Conservation (phyloP, 2,329 filamentous ascomycete genomes). For the Apiospora koreana region DNA sequence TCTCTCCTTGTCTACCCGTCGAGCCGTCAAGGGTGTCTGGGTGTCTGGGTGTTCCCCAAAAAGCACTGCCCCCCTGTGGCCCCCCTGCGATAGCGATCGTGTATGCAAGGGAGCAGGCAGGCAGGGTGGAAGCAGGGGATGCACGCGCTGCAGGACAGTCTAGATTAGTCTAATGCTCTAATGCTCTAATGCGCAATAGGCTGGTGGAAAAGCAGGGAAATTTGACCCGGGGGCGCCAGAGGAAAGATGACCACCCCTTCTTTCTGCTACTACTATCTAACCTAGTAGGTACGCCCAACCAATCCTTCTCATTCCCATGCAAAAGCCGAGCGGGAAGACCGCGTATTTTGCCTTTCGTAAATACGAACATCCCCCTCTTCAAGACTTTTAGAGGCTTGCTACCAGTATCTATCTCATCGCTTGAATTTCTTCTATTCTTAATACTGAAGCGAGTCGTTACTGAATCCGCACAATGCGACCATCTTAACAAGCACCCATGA, state of each 20-base stretch:
- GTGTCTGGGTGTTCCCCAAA: too few species aligned
- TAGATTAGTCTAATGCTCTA: background rate
- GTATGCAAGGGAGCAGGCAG: constrained; percentile 5
- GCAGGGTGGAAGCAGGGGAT: too few species aligned
- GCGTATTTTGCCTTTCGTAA: background rate
- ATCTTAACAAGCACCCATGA: background rate
- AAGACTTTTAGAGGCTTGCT: background rate
- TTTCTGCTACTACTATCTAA: too few species aligned
- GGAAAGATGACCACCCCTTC: background rate
- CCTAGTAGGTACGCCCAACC: background rate
- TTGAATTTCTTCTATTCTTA: background rate
- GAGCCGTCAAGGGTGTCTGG: too few species aligned
- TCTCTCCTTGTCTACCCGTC: too few species aligned
- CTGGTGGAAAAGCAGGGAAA: background rate
- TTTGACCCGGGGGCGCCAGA: background rate
- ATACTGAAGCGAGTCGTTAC: background rate
- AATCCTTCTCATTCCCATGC: background rate
- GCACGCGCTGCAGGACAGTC: background rate
- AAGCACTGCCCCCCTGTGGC: background rate
- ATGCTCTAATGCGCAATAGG: too few species aligned
- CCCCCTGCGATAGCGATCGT: background rate
- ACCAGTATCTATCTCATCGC: background rate
- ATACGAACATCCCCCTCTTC: background rate
- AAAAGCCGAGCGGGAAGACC: background rate
- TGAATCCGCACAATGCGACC: background rate